Evolutionary conservation across 306 rosid species (phyloP).

Genomic region (Cyamopsis tetragonoloba): DNA sequence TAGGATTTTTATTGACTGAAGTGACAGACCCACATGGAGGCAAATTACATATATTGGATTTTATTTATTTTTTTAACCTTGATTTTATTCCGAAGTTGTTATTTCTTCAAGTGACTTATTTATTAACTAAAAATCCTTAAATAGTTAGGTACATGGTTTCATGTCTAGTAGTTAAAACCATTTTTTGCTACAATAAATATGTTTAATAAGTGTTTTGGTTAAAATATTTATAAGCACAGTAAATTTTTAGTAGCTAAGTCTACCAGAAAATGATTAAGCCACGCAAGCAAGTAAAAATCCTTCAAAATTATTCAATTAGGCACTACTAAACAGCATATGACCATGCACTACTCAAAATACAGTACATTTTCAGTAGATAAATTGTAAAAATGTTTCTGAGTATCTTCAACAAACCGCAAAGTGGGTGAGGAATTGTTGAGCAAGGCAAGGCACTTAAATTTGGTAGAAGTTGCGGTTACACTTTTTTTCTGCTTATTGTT

Average conservation of each 20-base stretch:
- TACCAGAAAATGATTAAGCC: background rate
- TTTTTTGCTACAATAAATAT: background rate
- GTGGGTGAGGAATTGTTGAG: conserved; percentile 6
- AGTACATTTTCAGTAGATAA: too few relatives aligned
- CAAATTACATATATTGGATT: background rate
- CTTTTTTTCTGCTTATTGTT: conserved; percentile 32
- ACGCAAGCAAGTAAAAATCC: background rate
- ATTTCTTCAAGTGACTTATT: background rate
- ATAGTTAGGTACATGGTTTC: background rate
- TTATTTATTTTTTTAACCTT: background rate
- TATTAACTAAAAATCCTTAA: background rate
- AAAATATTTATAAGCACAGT: background rate
- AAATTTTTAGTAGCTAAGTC: background rate
- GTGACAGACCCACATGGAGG: background rate
- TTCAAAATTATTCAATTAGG: background rate
- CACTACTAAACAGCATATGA: background rate
- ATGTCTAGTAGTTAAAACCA: background rate
- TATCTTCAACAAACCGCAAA: conserved; percentile 21
- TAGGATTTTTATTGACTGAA: background rate
- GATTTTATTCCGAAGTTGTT: background rate
- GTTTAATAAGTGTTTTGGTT: background rate
- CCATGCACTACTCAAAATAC: too few relatives aligned
- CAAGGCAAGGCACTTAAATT: conserved; percentile 33
- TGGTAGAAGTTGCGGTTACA: conserved; percentile 24
- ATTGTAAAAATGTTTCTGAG: too few relatives aligned